These are phyloP conservation scores for Penicillium sp. DNA, from an alignment of 2,329 filamentous ascomycete species.

Conservation along the genomic window DNA sequence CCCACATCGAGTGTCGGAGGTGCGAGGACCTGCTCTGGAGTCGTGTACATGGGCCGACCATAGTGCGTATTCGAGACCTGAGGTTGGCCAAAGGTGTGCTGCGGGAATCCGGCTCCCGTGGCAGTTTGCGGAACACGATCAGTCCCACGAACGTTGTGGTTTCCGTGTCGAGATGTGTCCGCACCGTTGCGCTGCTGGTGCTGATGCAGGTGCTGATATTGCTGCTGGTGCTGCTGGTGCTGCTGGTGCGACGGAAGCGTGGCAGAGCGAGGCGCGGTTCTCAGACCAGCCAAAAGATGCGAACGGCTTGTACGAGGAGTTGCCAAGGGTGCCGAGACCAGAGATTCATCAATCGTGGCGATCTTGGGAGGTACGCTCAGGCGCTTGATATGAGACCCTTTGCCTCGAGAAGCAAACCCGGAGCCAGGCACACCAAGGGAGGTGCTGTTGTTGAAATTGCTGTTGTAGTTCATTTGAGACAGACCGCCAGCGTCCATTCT, in stretches of 20 bases:
- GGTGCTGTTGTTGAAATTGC: constrained; percentile 58
- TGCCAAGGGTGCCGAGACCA: constrained; percentile 61
- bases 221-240: constrained; percentile 44
- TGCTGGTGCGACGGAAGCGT: constrained; percentile 62
- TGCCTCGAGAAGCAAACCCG: constrained; percentile 78
- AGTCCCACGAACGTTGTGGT: constrained; percentile 38
- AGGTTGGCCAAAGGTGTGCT: constrained; percentile 35
- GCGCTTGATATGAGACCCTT: constrained; percentile 83
- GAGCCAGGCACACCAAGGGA: constrained; percentile 69
- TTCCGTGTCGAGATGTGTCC: constrained; percentile 45
- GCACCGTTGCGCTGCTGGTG: constrained; percentile 48
- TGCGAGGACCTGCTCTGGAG: constrained; percentile 65
- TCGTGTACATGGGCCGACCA: constrained; percentile 56
- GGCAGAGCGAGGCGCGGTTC: constrained; percentile 85
- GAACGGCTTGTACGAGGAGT: constrained; percentile 92
- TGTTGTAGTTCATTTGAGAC: constrained; percentile 96
- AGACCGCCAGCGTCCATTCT: constrained; percentile 93
- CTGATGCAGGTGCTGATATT: constrained; percentile 44
- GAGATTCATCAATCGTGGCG: constrained; percentile 57
- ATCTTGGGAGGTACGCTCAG: constrained; percentile 73
- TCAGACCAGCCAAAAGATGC: constrained; percentile 84
- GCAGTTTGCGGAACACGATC: constrained; percentile 55
- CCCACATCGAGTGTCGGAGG: constrained; percentile 72
- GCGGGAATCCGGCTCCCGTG: constrained; percentile 49
- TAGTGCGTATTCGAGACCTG: constrained; percentile 33